Base-by-base conservation (phyloP, 345 rosid species). In the Eutrema japonicum region DNA sequence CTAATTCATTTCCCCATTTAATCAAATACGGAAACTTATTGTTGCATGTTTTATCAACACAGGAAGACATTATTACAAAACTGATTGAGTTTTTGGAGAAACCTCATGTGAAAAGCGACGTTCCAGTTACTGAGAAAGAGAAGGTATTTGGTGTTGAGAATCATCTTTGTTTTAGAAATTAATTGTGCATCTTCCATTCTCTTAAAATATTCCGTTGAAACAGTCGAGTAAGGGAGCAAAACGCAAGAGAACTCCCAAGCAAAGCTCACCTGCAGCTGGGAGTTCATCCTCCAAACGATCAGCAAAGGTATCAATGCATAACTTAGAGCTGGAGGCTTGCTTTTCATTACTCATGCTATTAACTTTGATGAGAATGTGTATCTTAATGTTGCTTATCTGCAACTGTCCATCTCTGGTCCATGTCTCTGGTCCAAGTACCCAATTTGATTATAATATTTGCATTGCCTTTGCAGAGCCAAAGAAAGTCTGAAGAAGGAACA, bases 71-170 rank as follows among this genome's bases (percentile, higher is more conserved):
- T 45, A 75, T 91, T 51, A 8, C 74, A 7, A 84, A 82, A 54
- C 79, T 92, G 80, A 83, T 92, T 14, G 96, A 86, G 70, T 94
- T 89, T 85, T 79, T 94, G 88, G 83, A 76, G 84, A 86, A 88
- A 46, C 97, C 97, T 55, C 92, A 85, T 79, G 84, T 79, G 50
- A 89, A 93, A 62, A 82, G 91, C n/a, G 64, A 83, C 12, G 81
- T 57, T 49, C 61, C 87, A 47, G 90, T 88, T 80, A 76, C 86
- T 33, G 97, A 89, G 75, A 86, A 86, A 77, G 97, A 91, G 67
- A 82, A 85, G 90, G 90, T 88, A 65, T 54, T 62, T 43, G 45
- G 46, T 52, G 27, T 52, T 54, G 32, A 14, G 12, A 29, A 52
- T 6, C 36, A 45, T 63, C 9, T 37, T 53, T 60, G 6, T 35